A percentile compares a stretch with the other conserved stretches of the same genome.
phyloP scores from a whole-genome alignment of 306 rosid genomes.

The Ochetophila trinervis region DNA sequence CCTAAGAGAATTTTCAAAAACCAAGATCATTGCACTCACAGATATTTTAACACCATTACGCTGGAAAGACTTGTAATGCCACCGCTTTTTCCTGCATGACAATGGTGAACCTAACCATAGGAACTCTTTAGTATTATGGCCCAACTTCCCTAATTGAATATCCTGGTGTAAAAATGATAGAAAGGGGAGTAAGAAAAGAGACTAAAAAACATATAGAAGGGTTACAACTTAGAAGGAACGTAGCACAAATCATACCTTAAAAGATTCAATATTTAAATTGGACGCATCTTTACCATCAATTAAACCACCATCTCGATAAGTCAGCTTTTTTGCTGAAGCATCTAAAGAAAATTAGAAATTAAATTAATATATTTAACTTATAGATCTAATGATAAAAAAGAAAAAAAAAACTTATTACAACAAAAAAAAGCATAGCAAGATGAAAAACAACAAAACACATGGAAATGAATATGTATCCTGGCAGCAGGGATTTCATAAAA shows the following conservation, averaged over 20 bases:
- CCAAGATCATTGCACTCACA: constrained; percentile 33
- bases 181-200: not conserved
- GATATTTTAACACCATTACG: constrained; percentile 66
- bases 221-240: not conserved
- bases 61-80: constrained; percentile 59
- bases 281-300: constrained; percentile 27
- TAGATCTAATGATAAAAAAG: too few relatives aligned
- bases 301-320: constrained; percentile 16
- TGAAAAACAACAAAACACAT: not conserved
- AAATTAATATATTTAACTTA: not conserved
- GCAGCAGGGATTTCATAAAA: not conserved
- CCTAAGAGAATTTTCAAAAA: not conserved
- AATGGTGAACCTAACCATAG: constrained; percentile 68
- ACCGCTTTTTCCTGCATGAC: constrained; percentile 60
- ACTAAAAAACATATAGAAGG: not conserved
- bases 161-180: constrained; percentile 33
- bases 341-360: constrained; percentile 30
- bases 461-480: not conserved
- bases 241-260: constrained; percentile 46
- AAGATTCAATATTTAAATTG: constrained; percentile 28
- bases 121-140: constrained; percentile 34
- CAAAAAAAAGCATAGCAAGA: not conserved
- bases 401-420: too few relatives aligned
- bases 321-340: constrained; percentile 15
- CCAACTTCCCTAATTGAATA: constrained; percentile 36